These are phyloP conservation scores for Anethum foeniculum DNA, from an alignment of 140 eudicot genomes.

Conservation along the genomic window DNA sequence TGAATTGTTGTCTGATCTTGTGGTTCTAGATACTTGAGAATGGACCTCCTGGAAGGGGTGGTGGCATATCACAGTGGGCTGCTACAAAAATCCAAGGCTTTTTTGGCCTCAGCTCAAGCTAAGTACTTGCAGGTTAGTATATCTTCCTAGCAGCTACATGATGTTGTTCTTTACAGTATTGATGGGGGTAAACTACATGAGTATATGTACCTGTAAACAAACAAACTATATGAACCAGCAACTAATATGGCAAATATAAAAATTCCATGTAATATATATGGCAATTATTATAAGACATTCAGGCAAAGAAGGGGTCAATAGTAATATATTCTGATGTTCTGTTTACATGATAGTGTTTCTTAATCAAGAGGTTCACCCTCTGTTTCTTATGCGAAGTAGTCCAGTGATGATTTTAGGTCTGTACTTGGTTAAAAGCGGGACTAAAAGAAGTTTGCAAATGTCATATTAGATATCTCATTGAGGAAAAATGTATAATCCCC, in stretches of 20 bases:
- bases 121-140: constrained; percentile 50
- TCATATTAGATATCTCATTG: not conserved
- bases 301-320: not conserved
- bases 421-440: not conserved
- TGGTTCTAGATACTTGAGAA: constrained; percentile 53
- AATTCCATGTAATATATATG: not conserved
- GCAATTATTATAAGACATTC: not conserved
- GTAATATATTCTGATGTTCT: not conserved
- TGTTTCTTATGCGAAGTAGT: not conserved
- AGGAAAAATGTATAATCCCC: not conserved
- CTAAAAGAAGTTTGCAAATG: not conserved
- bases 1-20: not conserved
- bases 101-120: constrained; percentile 53
- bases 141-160: not conserved
- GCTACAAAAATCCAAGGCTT: constrained; percentile 51
- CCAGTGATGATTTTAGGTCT: not conserved
- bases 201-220: not conserved
- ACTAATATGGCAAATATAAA: not conserved
- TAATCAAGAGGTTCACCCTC: not conserved
- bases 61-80: constrained; percentile 79
- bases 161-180: not conserved
- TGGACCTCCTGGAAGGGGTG: constrained; percentile 88
- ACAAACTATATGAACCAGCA: not conserved
- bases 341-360: not conserved
- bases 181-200: not conserved